Evolutionary conservation across 2,329 filamentous ascomycete species (phyloP).

Genomic region (Fusarium coicis): DNA sequence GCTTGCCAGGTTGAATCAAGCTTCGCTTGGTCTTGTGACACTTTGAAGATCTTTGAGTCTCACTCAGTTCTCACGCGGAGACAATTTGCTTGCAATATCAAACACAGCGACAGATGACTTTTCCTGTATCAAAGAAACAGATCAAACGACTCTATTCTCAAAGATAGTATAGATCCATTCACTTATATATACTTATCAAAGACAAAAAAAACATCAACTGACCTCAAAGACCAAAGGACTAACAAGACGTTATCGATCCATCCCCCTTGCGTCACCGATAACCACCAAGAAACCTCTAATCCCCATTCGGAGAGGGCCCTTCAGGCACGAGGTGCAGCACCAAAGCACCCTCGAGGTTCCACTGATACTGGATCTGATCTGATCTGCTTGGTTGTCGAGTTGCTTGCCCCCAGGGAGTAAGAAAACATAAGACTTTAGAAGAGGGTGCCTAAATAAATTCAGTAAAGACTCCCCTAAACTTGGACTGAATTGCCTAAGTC

Average conservation of each 20-base stretch:
- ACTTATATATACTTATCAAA: background rate
- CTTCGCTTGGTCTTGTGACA: constrained; percentile 29
- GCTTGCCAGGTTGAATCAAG: background rate
- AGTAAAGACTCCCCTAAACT: too few relatives aligned
- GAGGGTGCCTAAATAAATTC: too few relatives aligned
- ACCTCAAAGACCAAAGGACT: constrained; percentile 9
- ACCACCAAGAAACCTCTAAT: constrained; percentile 20
- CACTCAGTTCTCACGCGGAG: constrained; percentile 14
- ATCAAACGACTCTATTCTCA: constrained; percentile 25
- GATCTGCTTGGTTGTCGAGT: constrained; percentile 13
- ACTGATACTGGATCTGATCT: constrained; percentile 17
- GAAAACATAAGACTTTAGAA: too few relatives aligned
- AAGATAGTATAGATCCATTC: background rate
- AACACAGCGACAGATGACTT: constrained; percentile 22
- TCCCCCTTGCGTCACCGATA: constrained; percentile 33
- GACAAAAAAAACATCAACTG: constrained; percentile 27
- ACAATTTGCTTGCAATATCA: background rate
- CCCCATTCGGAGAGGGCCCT: constrained; percentile 28
- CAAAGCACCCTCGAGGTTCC: constrained; percentile 3
- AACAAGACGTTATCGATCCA: constrained; percentile 17
- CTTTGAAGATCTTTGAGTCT: constrained; percentile 2
- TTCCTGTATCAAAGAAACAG: background rate
- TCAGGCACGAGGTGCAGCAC: constrained; percentile 18
- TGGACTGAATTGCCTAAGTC: too few relatives aligned
- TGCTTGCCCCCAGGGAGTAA: too few relatives aligned